These are phyloP conservation scores for Microglena sp. DNA, from an alignment of 139 green algal species.

Conservation along the genomic window DNA sequence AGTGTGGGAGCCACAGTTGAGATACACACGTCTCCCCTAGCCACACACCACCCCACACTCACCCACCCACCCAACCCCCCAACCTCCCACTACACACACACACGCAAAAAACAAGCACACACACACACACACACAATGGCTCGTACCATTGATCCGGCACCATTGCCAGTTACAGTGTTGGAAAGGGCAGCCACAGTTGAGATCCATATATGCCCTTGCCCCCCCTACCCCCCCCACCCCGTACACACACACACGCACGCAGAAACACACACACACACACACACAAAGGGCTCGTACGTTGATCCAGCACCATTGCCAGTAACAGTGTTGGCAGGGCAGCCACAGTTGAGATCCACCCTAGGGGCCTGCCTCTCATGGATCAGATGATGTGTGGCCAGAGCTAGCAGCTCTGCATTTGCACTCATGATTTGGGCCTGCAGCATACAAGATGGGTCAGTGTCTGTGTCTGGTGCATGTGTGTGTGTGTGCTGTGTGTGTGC, in stretches of 20 bases:
- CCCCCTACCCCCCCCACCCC: not conserved
- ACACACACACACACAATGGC: not conserved
- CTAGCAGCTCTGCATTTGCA: slow-evolving; percentile 30
- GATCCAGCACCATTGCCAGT: slow-evolving; percentile 46
- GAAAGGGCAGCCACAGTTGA: not conserved
- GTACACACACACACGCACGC: not conserved
- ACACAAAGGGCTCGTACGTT: slow-evolving; percentile 13
- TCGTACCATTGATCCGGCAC: not conserved
- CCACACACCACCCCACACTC: too few relatives aligned
- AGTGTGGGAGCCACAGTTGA: too few relatives aligned
- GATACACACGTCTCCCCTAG: too few relatives aligned
- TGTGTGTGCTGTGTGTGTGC: too few relatives aligned
- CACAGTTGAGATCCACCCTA: slow-evolving; percentile 64
- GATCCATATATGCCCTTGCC: not conserved
- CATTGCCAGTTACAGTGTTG: slow-evolving; percentile 2
- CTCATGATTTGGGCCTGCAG: slow-evolving; percentile 51
- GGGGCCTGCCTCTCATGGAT: slow-evolving; percentile 29
- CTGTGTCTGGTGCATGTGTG: too few relatives aligned
- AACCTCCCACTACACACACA: too few relatives aligned
- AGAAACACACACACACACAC: slow-evolving; percentile 6
- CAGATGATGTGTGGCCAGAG: slow-evolving; percentile 30
- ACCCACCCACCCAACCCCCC: too few relatives aligned
- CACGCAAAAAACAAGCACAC: slow-evolving; percentile 1
- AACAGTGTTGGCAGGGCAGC: slow-evolving; percentile 40
- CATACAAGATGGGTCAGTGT: too few relatives aligned